phyloP scores from a whole-genome alignment of 2,329 filamentous ascomycete genomes.

The Aspergillus sojae region DNA sequence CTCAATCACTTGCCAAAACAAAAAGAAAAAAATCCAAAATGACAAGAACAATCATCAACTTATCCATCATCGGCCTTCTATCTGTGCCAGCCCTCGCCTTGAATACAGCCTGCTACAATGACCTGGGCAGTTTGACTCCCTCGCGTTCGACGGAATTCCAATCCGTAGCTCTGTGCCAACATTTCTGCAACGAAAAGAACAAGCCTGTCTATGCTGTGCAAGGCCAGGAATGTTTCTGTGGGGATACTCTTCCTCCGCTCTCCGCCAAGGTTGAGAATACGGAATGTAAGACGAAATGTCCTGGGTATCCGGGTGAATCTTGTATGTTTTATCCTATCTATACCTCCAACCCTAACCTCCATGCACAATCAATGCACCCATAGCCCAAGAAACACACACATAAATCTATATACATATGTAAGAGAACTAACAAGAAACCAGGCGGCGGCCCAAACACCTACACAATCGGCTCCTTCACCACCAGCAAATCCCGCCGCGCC shows the following conservation, averaged over 20 bases:
- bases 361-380: not conserved
- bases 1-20: not conserved
- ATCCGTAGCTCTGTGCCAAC: constrained; percentile 17
- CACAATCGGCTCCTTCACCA: constrained; percentile 8
- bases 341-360: not conserved
- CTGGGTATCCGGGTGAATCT: constrained; percentile 20
- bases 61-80: constrained; percentile 12
- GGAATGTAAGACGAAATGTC: constrained; percentile 24
- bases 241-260: constrained; percentile 20
- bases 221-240: constrained; percentile 27
- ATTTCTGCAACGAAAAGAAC: constrained; percentile 17
- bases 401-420: too few relatives aligned
- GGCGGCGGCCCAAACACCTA: constrained; percentile 19
- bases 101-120: constrained; percentile 14
- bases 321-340: constrained; percentile 22
- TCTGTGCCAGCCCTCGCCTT: constrained; percentile 3
- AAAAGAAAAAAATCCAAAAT: not conserved
- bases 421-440: not conserved
- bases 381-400: too few relatives aligned
- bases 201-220: constrained; percentile 23
- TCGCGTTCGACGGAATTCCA: constrained; percentile 5
- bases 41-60: constrained; percentile 1
- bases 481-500: not conserved
- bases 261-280: constrained; percentile 20
- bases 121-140: constrained; percentile 7